These are phyloP conservation scores for Cardamine resedifolia DNA, from an alignment of 345 rosid genomes.

Conservation along the genomic window DNA sequence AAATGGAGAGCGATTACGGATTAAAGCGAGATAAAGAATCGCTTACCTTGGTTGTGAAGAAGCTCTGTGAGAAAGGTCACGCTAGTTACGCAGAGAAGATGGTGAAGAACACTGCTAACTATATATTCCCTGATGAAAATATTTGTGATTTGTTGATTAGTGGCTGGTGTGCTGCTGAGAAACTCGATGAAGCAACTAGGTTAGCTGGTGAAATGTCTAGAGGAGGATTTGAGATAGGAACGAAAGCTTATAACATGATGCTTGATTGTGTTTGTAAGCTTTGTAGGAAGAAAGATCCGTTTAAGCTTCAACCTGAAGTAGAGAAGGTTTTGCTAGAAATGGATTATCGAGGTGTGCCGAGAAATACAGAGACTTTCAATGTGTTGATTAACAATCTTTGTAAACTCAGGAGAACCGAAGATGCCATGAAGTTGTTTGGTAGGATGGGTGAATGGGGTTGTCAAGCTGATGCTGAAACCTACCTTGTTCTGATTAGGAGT, in stretches of 20 bases:
- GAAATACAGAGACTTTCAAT: conserved; percentile 83
- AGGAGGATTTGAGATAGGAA: conserved; percentile 90
- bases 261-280: conserved; percentile 91
- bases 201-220: conserved; percentile 88
- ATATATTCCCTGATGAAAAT: conserved; percentile 83
- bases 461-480: conserved; percentile 60
- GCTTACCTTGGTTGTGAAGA: conserved; percentile 62
- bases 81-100: conserved; percentile 82
- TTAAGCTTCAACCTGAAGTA: conserved; percentile 59
- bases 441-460: conserved; percentile 93
- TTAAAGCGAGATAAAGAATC: conserved; percentile 66
- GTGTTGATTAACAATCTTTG: conserved; percentile 72
- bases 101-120: conserved; percentile 75
- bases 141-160: conserved; percentile 79
- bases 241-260: conserved; percentile 62
- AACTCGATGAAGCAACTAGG: conserved; percentile 86
- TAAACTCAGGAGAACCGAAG: conserved; percentile 78
- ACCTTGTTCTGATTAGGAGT: conserved; percentile 66
- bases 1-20: conserved; percentile 77
- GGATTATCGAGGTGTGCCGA: conserved; percentile 84
- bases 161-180: conserved; percentile 90
- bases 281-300: conserved; percentile 81
- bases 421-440: conserved; percentile 67
- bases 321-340: conserved; percentile 83
- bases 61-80: conserved; percentile 66